These are phyloP conservation scores for Suillus americanus DNA, from an alignment of 768 basidiomycete species.

Conservation along the genomic window DNA sequence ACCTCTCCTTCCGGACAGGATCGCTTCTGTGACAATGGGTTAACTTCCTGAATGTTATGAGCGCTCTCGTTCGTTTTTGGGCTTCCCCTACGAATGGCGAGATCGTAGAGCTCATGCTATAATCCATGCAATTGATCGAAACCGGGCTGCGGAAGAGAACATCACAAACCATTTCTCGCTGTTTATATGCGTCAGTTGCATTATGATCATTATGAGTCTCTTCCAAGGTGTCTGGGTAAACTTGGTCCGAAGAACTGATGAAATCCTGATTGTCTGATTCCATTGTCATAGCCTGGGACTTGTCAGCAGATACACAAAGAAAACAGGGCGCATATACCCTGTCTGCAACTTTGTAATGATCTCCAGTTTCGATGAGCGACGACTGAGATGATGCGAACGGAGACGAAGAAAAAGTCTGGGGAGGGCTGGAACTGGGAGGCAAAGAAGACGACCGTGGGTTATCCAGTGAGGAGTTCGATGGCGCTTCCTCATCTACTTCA, in stretches of 20 bases:
- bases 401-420: constrained; percentile 42
- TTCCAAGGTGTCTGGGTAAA: not conserved
- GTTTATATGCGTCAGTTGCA: not conserved
- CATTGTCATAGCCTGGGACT: not conserved
- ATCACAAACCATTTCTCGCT: not conserved
- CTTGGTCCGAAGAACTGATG: not conserved
- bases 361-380: constrained; percentile 13
- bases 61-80: not conserved
- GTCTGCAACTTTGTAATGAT: constrained; percentile 10
- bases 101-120: not conserved
- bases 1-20: not conserved
- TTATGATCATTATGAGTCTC: not conserved
- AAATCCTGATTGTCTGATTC: not conserved
- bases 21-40: not conserved
- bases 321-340: constrained; percentile 14
- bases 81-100: not conserved
- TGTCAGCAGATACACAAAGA: not conserved
- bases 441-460: constrained; percentile 19
- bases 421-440: constrained; percentile 50
- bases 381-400: constrained; percentile 37
- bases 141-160: not conserved
- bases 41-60: not conserved
- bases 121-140: not conserved
- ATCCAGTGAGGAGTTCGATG: not conserved
- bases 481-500: not conserved